Conservation (phyloP, 495 filamentous ascomycete genomes). For the Trichodelitschia bisporula region DNA sequence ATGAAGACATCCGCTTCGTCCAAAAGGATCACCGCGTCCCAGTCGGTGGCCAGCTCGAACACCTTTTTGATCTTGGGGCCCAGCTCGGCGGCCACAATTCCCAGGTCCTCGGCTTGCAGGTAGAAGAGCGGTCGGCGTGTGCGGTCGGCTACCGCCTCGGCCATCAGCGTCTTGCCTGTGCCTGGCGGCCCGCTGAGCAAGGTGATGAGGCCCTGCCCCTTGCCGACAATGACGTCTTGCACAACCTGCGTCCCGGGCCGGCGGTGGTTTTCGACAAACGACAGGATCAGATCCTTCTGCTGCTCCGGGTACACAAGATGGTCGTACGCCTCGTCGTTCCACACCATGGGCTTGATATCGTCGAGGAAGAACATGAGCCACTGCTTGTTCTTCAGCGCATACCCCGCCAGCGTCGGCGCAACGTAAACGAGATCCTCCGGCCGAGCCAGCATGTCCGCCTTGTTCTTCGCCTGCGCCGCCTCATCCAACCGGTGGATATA, state of each 20-base stretch:
- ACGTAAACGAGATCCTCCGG: neutral
- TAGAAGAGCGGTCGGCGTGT: slow-evolving; percentile 13
- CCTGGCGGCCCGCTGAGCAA: slow-evolving; percentile 14
- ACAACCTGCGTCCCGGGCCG: too few relatives aligned
- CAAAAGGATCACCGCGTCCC: slow-evolving; percentile 24
- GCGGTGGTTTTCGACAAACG: slow-evolving; percentile 22
- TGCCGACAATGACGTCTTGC: slow-evolving; percentile 24
- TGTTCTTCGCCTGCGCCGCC: neutral
- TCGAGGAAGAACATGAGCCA: slow-evolving; percentile 17
- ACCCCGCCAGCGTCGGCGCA: too few relatives aligned
- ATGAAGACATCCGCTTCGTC: slow-evolving; percentile 51
- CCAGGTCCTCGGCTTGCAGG: slow-evolving; percentile 13
- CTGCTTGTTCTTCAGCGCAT: slow-evolving; percentile 17
- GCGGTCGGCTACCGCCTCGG: slow-evolving; percentile 14
- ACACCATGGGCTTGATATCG: slow-evolving; percentile 19
- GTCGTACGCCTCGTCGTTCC: slow-evolving; percentile 19
- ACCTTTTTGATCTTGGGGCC: slow-evolving; percentile 10
- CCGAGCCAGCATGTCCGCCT: neutral
- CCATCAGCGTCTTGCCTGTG: slow-evolving; percentile 16
- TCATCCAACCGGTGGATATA: neutral
- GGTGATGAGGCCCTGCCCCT: slow-evolving; percentile 13
- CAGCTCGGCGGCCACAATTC: slow-evolving; percentile 8
- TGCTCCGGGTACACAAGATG: slow-evolving; percentile 19
- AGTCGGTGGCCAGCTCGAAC: slow-evolving; percentile 14
- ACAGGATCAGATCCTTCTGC: slow-evolving; percentile 23